These are phyloP conservation scores for Plectranthus barbatus DNA, from an alignment of 257 asterid genomes.

Conservation along the genomic window DNA sequence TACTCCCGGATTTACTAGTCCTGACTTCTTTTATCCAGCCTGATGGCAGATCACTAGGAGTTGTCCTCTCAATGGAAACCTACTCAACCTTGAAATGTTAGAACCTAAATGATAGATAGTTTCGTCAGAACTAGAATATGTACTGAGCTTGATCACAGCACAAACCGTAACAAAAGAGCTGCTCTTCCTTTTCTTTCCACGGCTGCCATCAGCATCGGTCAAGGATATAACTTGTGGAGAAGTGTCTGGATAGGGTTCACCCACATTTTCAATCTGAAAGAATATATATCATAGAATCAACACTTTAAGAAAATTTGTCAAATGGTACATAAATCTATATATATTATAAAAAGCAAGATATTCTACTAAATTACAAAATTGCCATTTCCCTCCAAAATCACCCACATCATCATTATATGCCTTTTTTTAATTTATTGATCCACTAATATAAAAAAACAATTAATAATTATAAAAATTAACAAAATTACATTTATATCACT, in stretches of 20 bases:
- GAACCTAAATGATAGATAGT: neutral
- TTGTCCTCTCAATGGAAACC: conserved; percentile 19
- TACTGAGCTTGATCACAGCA: conserved; percentile 13
- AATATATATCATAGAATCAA: neutral
- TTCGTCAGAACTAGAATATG: conserved; percentile 4
- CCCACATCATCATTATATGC: no score
- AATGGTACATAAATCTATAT: neutral
- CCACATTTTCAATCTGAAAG: neutral
- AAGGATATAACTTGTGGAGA: conserved; percentile 12
- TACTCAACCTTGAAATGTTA: conserved; percentile 10
- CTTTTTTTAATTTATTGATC: no score
- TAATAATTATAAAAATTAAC: no score
- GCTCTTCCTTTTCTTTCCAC: conserved; percentile 12
- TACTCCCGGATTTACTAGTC: conserved; percentile 30
- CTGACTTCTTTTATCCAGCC: conserved; percentile 64
- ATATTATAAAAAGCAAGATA: no score
- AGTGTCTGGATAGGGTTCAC: neutral
- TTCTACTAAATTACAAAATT: no score
- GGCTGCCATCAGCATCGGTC: neutral
- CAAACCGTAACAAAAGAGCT: conserved; percentile 25
- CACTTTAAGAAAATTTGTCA: neutral
- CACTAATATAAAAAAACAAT: no score
- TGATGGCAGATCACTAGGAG: conserved; percentile 48
- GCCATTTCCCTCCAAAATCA: no score
- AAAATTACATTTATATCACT: no score